These are phyloP conservation scores for Phaeosphaeriaceae sp. DNA, from an alignment of 2,329 filamentous ascomycete species.

Conservation along the genomic window DNA sequence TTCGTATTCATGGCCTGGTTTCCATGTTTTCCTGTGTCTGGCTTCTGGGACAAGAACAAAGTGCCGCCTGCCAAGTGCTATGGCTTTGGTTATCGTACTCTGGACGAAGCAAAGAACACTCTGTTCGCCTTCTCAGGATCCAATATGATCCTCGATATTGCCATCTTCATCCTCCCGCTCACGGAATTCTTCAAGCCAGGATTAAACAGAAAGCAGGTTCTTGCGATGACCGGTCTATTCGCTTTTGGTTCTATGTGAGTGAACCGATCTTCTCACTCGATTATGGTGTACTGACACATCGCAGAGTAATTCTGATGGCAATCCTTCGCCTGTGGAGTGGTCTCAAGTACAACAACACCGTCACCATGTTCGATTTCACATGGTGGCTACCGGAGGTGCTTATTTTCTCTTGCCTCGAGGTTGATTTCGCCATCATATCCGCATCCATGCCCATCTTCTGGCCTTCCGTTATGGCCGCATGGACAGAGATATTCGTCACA, in stretches of 20 bases:
- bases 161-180: slow-evolving; percentile 37
- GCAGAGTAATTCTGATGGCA: slow-evolving; percentile 38
- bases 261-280: too few relatives aligned
- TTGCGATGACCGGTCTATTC: slow-evolving; percentile 38
- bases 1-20: slow-evolving; percentile 42
- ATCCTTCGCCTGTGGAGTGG: slow-evolving; percentile 38
- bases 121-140: slow-evolving; percentile 32
- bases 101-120: slow-evolving; percentile 18
- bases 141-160: slow-evolving; percentile 42
- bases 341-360: slow-evolving; percentile 19
- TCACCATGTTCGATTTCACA: slow-evolving; percentile 36
- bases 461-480: slow-evolving; percentile 37
- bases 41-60: slow-evolving; percentile 22
- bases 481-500: slow-evolving; percentile 42
- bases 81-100: slow-evolving; percentile 26
- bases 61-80: slow-evolving; percentile 31
- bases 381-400: slow-evolving; percentile 39
- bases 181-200: slow-evolving; percentile 31
- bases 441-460: slow-evolving; percentile 49
- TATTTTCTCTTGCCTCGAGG: slow-evolving; percentile 42
- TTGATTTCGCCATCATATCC: slow-evolving; percentile 46
- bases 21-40: slow-evolving; percentile 34
- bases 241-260: slow-evolving; percentile 34
- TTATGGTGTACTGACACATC: slow-evolving; percentile 7
- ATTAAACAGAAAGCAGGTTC: slow-evolving; percentile 27